Evolutionary conservation across 148 eudicot genomes (phyloP).

Genomic region (Rhododendron kiyosumense): DNA sequence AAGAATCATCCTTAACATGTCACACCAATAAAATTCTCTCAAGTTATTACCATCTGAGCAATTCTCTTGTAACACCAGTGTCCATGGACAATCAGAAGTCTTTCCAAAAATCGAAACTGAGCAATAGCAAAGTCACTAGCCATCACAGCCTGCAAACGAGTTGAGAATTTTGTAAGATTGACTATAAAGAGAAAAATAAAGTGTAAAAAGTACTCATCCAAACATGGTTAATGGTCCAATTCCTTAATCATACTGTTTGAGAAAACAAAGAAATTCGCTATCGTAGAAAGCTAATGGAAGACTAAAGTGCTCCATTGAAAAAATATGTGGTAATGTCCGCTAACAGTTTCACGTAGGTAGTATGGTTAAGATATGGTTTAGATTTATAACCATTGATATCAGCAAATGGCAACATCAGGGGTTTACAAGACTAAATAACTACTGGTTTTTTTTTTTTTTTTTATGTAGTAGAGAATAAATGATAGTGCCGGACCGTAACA

Average conservation of each 20-base stretch:
- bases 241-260: not conserved
- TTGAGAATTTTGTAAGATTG: slow-evolving; percentile 30
- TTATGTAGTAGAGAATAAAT: not conserved
- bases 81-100: slow-evolving; percentile 90
- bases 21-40: no score
- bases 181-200: not conserved
- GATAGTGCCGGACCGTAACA: not conserved
- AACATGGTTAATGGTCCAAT: not conserved
- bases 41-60: slow-evolving; percentile 28
- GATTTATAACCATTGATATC: not conserved
- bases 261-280: not conserved
- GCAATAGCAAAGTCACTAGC: slow-evolving; percentile 96
- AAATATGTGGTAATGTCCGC: not conserved
- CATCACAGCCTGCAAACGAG: slow-evolving; percentile 89
- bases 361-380: no score
- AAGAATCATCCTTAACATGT: not conserved
- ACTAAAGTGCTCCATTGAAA: not conserved
- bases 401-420: no score
- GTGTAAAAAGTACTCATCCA: not conserved
- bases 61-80: slow-evolving; percentile 99
- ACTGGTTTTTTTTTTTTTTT: no score
- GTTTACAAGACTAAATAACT: not conserved
- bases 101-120: slow-evolving; percentile 86
- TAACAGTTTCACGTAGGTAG: not conserved
- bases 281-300: not conserved